Base-by-base conservation (phyloP, 78 protist species). In the Bodo saltans region DNA sequence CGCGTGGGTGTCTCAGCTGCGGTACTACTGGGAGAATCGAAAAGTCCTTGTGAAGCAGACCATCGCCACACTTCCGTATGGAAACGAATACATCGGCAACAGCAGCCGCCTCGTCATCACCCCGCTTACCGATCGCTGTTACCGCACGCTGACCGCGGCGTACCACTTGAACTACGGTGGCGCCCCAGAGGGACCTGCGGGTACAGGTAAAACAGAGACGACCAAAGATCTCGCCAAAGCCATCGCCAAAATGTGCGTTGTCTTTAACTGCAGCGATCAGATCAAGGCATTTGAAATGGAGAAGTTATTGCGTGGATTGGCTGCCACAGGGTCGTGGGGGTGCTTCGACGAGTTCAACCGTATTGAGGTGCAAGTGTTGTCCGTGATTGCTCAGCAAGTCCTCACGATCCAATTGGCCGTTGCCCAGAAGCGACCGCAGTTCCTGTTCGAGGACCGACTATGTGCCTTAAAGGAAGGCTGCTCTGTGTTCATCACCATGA, bases 291-390 rank as follows among this genome's bases (percentile, higher is more conserved):
- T 47, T 8, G 91, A 74, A 3, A 88, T 92, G 94, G 88, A 78
- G 35, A 74, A 84, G 47, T 78, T 91, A 80, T 92, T 94, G 91
- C 60, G 67, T 32, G 97, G 97, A 0, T 88, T 94, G n/a, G 90
- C 90, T 28, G 0, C 53, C 79, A 47, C 83, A 1, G 97, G 97
- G 25, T 88, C 92, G 2, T 94, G 94, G 95, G 73, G 89, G 23
- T 92, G 95, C 84, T 90, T 94, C 60, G 97, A 94, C 79, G 97
- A 94, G 90, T 94, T 94, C 89, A 92, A 94, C 86, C 89, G 97
- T 4, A 92, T 94, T 73, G 92, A 84, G 30, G 52, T 81, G 28
- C 87, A 89, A 69, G 93, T 88, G n/a, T 81, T 94, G 34, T 87
- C 92, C 26, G 93, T 88, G 39, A 41, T 94, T 33, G 93, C 97